These are phyloP conservation scores for Saccharomycopsis sp. DNA, from an alignment of 805 yeast genomes.

Conservation along the genomic window DNA sequence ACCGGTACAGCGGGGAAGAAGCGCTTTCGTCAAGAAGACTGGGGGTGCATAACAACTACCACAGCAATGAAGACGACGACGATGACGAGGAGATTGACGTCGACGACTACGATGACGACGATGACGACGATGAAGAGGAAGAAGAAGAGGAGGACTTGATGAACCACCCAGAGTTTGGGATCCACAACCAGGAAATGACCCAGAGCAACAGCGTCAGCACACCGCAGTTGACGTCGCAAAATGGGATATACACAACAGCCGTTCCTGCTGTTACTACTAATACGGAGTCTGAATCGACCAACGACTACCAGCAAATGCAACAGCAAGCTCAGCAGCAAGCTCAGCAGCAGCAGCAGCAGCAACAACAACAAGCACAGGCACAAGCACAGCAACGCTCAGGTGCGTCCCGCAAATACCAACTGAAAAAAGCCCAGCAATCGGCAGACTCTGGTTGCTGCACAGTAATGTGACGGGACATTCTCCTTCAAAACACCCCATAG, in stretches of 20 bases:
- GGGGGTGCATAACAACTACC: slow-evolving; percentile 6
- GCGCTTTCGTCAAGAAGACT: slow-evolving; percentile 3
- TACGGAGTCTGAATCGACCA: neutral
- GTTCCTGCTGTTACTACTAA: neutral
- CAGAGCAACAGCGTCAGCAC: neutral
- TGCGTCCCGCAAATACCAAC: too few relatives aligned
- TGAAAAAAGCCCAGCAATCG: too few relatives aligned
- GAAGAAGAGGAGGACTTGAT: slow-evolving; percentile 2
- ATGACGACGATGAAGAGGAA: slow-evolving; percentile 4
- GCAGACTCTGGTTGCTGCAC: too few relatives aligned
- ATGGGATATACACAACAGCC: neutral
- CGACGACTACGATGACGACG: neutral
- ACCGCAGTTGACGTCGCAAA: too few relatives aligned
- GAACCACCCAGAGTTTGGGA: slow-evolving; percentile 6
- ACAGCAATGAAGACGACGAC: slow-evolving; percentile 9
- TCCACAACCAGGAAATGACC: too few relatives aligned
- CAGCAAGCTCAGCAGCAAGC: too few relatives aligned
- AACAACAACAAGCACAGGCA: neutral
- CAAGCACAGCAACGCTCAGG: too few relatives aligned
- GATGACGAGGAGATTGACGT: slow-evolving; percentile 1
- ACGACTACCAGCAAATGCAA: too few relatives aligned
- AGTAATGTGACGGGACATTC: too few relatives aligned
- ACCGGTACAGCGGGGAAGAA: slow-evolving; percentile 6
- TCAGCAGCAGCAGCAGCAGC: neutral
- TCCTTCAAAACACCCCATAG: too few relatives aligned